Base-by-base conservation (phyloP, 2,329 filamentous ascomycete species). In the Dactylellina parvicollis region DNA sequence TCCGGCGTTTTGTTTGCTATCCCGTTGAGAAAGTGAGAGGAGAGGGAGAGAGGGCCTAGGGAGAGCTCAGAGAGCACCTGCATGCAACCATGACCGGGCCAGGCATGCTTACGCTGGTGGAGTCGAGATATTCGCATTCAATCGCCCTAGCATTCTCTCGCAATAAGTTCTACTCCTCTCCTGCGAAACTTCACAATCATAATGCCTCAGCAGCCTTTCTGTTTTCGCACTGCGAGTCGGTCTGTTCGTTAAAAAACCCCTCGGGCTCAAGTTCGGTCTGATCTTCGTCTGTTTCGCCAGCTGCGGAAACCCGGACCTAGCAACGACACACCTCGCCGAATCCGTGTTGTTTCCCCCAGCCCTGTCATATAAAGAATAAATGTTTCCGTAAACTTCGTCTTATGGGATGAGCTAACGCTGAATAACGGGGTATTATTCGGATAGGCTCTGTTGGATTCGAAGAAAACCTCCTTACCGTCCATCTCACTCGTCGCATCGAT, bases 71-170 rank as follows among this genome's bases (percentile, higher is more conserved):
- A 59, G 16, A 3, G 7, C 44, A 26, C 49, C 62, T 67, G 62
- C 62, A 67, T 67, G 62, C 62, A 52, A 66, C 56, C 3, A 61
- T 28, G 50, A 36, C 20, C 28, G 24, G 40, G 42, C 38, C 47
- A 54, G 59, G 66, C 50, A 64, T 52, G 57, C 40, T 57, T 40
- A 46, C 20, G 18, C 57, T 62, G 36, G 32, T 50, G 32, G 42
- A n/a, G n/a, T n/a, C n/a, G n/a, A n/a, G n/a, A 47, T 8, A 57
- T 34, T 62, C 66, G 57, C 66, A 71, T 71, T 61, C 57, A 52
- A 50, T 56, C 42, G 40, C 34, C 24, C 67, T 38, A 40, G 38
- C 67, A 60, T 65, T 62, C 49, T 64, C 40, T 57, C 44, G 38
- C 50, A 26, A 34, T 28, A 22, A 34, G 64, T 49, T 59, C 46